Evolutionary conservation across 257 asterid genomes (phyloP).

Genomic region (Paraleonurus japonicus): DNA sequence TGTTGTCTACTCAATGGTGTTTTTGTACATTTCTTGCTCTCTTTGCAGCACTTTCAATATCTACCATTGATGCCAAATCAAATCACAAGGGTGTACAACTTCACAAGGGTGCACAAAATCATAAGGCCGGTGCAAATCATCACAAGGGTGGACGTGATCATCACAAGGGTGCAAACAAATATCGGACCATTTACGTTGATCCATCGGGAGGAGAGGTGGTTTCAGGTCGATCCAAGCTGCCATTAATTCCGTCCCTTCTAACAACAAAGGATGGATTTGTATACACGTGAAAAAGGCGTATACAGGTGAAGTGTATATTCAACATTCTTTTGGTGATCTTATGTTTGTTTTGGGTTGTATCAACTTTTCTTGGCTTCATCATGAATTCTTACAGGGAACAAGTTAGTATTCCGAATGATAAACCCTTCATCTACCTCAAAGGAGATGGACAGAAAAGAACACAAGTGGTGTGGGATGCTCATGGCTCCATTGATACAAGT

Average conservation of each 20-base stretch:
- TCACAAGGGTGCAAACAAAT: background rate
- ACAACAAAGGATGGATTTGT: slow-evolving; percentile 41
- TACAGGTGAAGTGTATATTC: slow-evolving; percentile 39
- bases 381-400: slow-evolving; percentile 58
- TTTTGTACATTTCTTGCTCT: slow-evolving; percentile 17
- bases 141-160: background rate
- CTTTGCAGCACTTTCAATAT: slow-evolving; percentile 15
- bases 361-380: background rate
- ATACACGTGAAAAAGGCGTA: slow-evolving; percentile 41
- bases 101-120: no score
- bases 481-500: slow-evolving; percentile 40
- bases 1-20: slow-evolving; percentile 20
- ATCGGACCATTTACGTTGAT: slow-evolving; percentile 38
- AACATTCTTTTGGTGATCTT: background rate
- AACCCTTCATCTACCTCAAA: slow-evolving; percentile 63
- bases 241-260: slow-evolving; percentile 50
- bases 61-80: slow-evolving; percentile 14
- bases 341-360: no score
- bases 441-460: slow-evolving; percentile 55
- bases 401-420: slow-evolving; percentile 43
- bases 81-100: background rate
- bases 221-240: slow-evolving; percentile 55
- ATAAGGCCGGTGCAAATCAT: no score
- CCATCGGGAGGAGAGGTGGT: slow-evolving; percentile 33
- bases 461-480: slow-evolving; percentile 38